Evolutionary conservation across 148 eudicot species (phyloP), one percentile per base, ranked within the genome.

Genomic region (Cornus florida): DNA sequence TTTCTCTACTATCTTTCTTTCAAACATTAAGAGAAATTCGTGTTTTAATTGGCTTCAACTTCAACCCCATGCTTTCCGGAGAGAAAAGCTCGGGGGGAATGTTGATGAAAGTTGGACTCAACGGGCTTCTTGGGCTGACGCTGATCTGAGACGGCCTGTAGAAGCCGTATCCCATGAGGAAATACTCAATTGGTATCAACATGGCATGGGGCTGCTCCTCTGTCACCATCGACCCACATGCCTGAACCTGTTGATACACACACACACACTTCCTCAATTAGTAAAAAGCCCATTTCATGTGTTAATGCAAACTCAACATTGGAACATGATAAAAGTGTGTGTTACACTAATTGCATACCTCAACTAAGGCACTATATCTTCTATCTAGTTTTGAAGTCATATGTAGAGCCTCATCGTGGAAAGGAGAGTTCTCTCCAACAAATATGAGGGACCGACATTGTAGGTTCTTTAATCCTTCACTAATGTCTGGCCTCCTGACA

Each of bases 41-140:
- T 32, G 99, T 95, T 80, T 95, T 95, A 38, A 95, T 95, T 3
- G 99, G 99, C 75, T 95, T 95, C 80, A 95, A 74, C 89, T 95
- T 95, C 86, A 95, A 82, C 4, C 99, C 99, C 99, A 95, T 95
- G 85, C 99, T 95, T 88, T 95, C 99, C 0, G 99, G 99, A 53
- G 99, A 93, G 76, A 92, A 95, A n/a, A 95, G 97, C 87, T 95
- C 99, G 0, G 99, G 99, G 22, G 97, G 93, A 28, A 28, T 28
- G 28, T 28, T 28, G 82, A 95, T 90, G 80, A 88, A 86, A 11
- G 92, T 89, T 8, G 97, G 99, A 77, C 92, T 95, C 77, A 95
- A 86, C 8, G 99, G 97, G 86, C 99, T 95, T 86, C 99, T 88
- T 2, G 99, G 99, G 87, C 99, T 95, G 48, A 91, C 92, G 59